Conservation (phyloP, 2,329 filamentous ascomycete species). For the Pseudocercospora eumusae region DNA sequence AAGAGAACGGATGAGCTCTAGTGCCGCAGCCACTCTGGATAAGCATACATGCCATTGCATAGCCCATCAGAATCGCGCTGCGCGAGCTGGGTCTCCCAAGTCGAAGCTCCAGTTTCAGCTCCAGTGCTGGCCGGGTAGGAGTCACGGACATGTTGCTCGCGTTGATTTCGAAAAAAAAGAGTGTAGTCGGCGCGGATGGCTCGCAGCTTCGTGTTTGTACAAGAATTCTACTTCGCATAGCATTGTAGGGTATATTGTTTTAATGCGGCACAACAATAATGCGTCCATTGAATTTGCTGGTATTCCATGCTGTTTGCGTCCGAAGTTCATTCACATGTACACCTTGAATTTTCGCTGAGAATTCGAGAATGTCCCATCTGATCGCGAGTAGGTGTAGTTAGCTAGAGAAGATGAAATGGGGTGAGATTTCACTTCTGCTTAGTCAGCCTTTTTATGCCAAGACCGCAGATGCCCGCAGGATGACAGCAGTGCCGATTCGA, state of each 20-base stretch:
- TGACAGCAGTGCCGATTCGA: no score
- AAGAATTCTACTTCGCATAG: not conserved
- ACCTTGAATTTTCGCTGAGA: no score
- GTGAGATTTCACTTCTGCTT: not conserved
- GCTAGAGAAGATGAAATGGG: not conserved
- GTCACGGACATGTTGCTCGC: not conserved
- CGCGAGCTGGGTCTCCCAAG: not conserved
- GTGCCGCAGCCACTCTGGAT: not conserved
- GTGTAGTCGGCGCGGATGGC: not conserved
- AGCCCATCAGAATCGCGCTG: not conserved
- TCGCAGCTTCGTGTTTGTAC: not conserved
- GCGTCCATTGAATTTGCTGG: not conserved
- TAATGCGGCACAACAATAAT: not conserved
- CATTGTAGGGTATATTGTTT: conserved; percentile 4
- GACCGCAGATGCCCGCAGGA: no score
- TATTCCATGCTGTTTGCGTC: not conserved
- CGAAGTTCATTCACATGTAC: no score
- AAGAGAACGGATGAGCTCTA: not conserved
- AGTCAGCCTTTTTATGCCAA: not conserved
- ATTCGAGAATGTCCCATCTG: no score
- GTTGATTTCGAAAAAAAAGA: not conserved
- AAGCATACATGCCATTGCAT: not conserved
- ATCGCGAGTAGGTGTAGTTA: not conserved
- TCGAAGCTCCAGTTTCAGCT: not conserved
- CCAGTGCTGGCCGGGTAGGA: conserved; percentile 1